Percentiles rank a stretch among this genome's conserved stretches.
phyloP scores from a whole-genome alignment of 2,329 filamentous ascomycete species.

The Helicocarpus griseus region DNA sequence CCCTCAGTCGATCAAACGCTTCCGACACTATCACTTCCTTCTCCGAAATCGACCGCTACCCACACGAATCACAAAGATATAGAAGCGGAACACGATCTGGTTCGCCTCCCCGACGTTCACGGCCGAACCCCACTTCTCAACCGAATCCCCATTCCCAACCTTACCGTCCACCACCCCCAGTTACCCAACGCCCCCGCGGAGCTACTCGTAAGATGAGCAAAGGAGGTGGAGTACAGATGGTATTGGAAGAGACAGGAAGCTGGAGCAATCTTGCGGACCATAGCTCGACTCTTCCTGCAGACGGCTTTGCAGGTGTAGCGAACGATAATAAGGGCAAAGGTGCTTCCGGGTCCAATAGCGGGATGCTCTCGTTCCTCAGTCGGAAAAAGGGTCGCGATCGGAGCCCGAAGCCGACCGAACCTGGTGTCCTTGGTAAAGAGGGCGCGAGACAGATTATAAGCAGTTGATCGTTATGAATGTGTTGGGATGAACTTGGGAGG shows the following conservation, averaged over 20 bases:
- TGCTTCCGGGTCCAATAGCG: constrained; percentile 50
- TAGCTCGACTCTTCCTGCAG: constrained; percentile 62
- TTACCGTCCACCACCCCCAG: constrained; percentile 28
- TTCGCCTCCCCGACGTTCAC: constrained; percentile 17
- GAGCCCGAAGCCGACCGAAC: constrained; percentile 89
- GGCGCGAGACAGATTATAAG: constrained; percentile 76
- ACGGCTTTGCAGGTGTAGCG: constrained; percentile 43
- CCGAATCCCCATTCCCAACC: constrained; percentile 21
- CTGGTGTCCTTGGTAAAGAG: constrained; percentile 89
- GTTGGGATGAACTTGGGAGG: not conserved
- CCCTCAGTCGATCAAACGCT: constrained; percentile 19
- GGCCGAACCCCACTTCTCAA: constrained; percentile 16
- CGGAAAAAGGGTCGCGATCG: constrained; percentile 83
- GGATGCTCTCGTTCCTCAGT: constrained; percentile 82
- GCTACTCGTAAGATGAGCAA: constrained; percentile 64
- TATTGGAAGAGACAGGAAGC: constrained; percentile 76
- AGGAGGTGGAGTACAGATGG: constrained; percentile 79
- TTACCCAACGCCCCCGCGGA: constrained; percentile 41
- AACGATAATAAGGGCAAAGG: constrained; percentile 37
- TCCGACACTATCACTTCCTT: constrained; percentile 20
- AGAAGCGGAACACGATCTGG: constrained; percentile 1
- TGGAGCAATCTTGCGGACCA: constrained; percentile 87
- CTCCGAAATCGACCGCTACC: constrained; percentile 16
- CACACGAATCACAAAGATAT: not conserved
- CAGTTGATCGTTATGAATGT: constrained; percentile 27